Percentiles rank a stretch among this genome's conserved stretches.
Conservation (phyloP, 208 protist genomes). For the Leishmania guyanensis region DNA sequence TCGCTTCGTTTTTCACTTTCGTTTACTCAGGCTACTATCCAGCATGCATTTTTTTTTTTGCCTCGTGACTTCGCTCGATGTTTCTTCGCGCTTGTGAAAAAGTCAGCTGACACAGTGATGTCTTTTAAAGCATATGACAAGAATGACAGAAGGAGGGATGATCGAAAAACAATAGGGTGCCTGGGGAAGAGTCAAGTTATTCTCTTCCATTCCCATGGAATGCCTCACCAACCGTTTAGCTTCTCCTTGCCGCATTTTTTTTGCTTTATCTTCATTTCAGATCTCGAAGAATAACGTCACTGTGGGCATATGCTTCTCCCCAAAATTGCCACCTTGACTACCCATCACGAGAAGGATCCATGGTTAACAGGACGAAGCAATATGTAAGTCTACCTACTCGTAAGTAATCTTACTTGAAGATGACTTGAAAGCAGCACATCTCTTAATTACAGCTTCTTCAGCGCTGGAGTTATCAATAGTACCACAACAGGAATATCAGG, state of each 20-base stretch:
- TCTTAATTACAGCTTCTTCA: background rate
- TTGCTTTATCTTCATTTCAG: background rate
- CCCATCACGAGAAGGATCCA: too few species aligned
- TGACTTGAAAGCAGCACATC: background rate
- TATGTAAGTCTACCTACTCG: background rate
- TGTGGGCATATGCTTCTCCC: background rate
- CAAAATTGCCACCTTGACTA: background rate
- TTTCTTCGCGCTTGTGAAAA: background rate
- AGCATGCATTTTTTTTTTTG: background rate
- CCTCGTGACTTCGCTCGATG: background rate
- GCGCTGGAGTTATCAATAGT: background rate
- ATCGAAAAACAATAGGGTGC: background rate
- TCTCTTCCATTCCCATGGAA: background rate
- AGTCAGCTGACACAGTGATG: background rate
- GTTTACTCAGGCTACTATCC: background rate
- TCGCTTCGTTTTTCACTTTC: background rate
- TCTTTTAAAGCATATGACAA: background rate
- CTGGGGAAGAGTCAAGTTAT: background rate
- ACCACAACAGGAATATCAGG: background rate
- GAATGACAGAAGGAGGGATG: background rate
- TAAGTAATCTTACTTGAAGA: background rate
- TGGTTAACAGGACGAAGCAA: background rate
- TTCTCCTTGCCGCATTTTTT: background rate
- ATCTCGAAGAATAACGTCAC: too few species aligned
- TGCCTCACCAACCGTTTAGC: background rate